Conservation (phyloP, 2,329 filamentous ascomycete genomes). For the Parafenestella ontariensis region DNA sequence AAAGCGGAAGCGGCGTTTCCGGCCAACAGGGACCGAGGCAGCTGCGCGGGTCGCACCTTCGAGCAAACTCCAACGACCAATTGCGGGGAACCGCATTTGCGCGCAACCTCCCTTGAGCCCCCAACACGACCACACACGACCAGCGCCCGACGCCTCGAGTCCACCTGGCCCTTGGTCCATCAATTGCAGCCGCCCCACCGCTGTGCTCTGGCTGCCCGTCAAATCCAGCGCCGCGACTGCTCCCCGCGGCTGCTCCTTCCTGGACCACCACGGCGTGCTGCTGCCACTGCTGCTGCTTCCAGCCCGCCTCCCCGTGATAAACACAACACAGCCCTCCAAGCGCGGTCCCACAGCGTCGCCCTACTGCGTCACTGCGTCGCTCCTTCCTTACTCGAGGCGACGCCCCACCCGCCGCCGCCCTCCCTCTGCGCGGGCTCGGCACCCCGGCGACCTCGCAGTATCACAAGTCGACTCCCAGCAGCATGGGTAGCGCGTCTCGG, state of each 20-base stretch:
- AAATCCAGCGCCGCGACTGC: background rate
- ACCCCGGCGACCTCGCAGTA: constrained; percentile 15
- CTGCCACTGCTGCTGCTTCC: background rate
- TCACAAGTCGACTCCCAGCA: constrained; percentile 28
- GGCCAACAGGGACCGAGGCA: constrained; percentile 23
- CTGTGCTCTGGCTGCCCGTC: constrained; percentile 1
- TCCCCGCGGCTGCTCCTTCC: background rate
- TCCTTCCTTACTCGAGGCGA: constrained; percentile 19
- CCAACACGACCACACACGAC: constrained; percentile 23
- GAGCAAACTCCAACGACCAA: constrained; percentile 32
- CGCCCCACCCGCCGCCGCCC: constrained; percentile 19
- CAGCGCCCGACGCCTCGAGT: constrained; percentile 12
- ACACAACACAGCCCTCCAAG: constrained; percentile 16
- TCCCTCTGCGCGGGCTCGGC: constrained; percentile 8
- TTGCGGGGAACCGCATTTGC: constrained; percentile 38
- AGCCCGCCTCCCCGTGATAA: constrained; percentile 7
- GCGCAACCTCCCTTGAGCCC: constrained; percentile 22
- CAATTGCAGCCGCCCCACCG: constrained; percentile 1
- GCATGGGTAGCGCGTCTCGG: constrained; percentile 45
- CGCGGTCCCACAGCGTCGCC: constrained; percentile 17
- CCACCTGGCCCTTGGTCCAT: background rate
- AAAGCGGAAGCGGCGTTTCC: constrained; percentile 14
- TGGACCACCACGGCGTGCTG: background rate
- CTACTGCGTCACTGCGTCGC: constrained; percentile 31
- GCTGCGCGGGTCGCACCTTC: constrained; percentile 12